Conservation (phyloP, 116 monocot species). For the Thalassia testudinum region DNA sequence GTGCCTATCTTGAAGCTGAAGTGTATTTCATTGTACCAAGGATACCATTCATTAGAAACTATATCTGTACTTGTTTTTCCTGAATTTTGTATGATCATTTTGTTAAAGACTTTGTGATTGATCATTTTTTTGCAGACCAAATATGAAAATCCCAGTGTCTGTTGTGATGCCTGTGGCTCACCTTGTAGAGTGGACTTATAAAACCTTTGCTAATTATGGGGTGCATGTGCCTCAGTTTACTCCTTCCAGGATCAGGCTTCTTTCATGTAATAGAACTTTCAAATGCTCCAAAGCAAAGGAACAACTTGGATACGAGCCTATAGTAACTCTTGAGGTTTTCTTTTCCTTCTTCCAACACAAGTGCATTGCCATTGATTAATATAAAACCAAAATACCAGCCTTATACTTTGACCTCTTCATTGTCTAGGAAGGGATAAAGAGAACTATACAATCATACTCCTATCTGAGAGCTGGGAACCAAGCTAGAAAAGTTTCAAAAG, state of each 20-base stretch:
- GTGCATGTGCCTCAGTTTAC: slow-evolving; percentile 89
- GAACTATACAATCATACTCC: slow-evolving; percentile 63
- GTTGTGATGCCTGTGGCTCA: slow-evolving; percentile 90
- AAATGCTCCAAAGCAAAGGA: slow-evolving; percentile 65
- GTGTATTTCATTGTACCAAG: too few relatives aligned
- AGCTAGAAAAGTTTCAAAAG: slow-evolving; percentile 40
- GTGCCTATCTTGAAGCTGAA: too few relatives aligned
- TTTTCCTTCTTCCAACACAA: too few relatives aligned
- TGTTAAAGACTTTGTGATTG: neutral
- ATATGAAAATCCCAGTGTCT: slow-evolving; percentile 59
- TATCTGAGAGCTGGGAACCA: slow-evolving; percentile 39
- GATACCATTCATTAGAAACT: too few relatives aligned
- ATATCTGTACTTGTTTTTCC: too few relatives aligned
- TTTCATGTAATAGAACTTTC: slow-evolving; percentile 88
- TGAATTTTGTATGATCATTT: too few relatives aligned
- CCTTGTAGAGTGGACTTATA: slow-evolving; percentile 63
- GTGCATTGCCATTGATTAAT: neutral
- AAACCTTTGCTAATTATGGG: slow-evolving; percentile 56
- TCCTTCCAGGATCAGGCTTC: slow-evolving; percentile 87
- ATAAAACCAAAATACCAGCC: neutral
- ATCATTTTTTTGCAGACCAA: slow-evolving; percentile 64
- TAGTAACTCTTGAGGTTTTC: slow-evolving; percentile 71
- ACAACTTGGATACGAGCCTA: slow-evolving; percentile 75
- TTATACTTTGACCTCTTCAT: neutral
- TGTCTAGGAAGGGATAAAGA: slow-evolving; percentile 70